A percentile compares a stretch with the other conserved stretches of the same genome.
phyloP scores from a whole-genome alignment of 345 rosid genomes.

The Murraya paniculata region DNA sequence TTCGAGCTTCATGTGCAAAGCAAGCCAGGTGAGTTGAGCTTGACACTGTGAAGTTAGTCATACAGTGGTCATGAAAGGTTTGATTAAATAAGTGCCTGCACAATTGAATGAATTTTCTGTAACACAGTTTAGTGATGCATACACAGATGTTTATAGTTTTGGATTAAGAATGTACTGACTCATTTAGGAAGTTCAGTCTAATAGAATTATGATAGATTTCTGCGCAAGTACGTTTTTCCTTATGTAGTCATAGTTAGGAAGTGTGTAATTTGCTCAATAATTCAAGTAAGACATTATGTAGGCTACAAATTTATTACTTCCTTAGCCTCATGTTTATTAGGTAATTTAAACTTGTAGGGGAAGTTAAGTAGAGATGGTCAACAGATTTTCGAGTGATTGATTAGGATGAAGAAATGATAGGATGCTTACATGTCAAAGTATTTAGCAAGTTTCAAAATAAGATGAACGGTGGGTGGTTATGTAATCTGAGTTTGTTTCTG shows the following conservation, averaged over 20 bases:
- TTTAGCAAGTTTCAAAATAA: background rate
- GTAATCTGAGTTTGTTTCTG: background rate
- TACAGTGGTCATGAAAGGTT: background rate
- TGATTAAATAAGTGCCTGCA: background rate
- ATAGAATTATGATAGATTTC: background rate
- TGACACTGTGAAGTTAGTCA: background rate
- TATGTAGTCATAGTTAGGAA: background rate
- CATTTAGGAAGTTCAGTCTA: background rate
- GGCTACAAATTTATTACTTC: too few species aligned
- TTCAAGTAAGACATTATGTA: background rate
- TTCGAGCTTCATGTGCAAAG: conserved; percentile 82
- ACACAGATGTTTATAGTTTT: background rate
- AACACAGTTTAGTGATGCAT: background rate
- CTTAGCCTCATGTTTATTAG: background rate
- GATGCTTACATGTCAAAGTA: background rate
- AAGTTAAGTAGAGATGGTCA: background rate
- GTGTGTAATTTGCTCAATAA: background rate
- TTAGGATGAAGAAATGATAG: background rate
- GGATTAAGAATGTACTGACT: background rate
- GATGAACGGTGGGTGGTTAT: background rate
- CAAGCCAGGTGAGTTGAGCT: conserved; percentile 63
- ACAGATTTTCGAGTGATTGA: background rate
- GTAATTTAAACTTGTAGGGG: background rate
- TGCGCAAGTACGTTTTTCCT: background rate
- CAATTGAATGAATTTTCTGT: background rate